Percentiles rank a stretch among this genome's conserved stretches.
Conservation (phyloP, 1,284 basidiomycete species). For the Moesziomyces sp. region DNA sequence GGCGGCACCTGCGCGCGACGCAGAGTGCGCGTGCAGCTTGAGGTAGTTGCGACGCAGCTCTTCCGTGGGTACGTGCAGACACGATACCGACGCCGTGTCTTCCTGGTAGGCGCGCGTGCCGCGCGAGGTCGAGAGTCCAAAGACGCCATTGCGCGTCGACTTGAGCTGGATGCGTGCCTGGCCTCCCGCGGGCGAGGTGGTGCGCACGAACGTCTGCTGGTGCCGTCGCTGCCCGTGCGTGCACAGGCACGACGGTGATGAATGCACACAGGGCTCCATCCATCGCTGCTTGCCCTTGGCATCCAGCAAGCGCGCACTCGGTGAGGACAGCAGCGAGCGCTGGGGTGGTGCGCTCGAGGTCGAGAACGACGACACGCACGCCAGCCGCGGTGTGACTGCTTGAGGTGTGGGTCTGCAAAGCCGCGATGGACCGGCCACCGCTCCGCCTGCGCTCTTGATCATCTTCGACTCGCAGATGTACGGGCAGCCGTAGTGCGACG, state of each 20-base stretch:
- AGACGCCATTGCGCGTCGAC: constrained; percentile 43
- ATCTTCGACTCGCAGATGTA: constrained; percentile 2
- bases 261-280: constrained; percentile 6
- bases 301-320: not conserved
- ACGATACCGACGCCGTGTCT: constrained; percentile 61
- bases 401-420: constrained; percentile 9
- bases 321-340: not conserved
- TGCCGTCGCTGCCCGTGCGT: constrained; percentile 13
- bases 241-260: constrained; percentile 6
- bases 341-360: constrained; percentile 1
- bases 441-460: constrained; percentile 30
- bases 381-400: constrained; percentile 1
- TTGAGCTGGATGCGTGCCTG: constrained; percentile 46
- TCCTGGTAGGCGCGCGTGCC: constrained; percentile 62
- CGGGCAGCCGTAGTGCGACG: not conserved
- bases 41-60: constrained; percentile 51
- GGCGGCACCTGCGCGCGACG: constrained; percentile 18
- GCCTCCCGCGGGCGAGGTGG: constrained; percentile 29
- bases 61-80: constrained; percentile 52
- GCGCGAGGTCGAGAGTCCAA: constrained; percentile 51
- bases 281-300: constrained; percentile 34
- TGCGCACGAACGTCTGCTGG: constrained; percentile 44
- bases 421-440: constrained; percentile 43
- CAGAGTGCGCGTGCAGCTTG: constrained; percentile 30
- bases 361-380: constrained; percentile 1